These are phyloP conservation scores for Xylariaceae sp. DNA, from an alignment of 2,329 filamentous ascomycete genomes.

Conservation along the genomic window DNA sequence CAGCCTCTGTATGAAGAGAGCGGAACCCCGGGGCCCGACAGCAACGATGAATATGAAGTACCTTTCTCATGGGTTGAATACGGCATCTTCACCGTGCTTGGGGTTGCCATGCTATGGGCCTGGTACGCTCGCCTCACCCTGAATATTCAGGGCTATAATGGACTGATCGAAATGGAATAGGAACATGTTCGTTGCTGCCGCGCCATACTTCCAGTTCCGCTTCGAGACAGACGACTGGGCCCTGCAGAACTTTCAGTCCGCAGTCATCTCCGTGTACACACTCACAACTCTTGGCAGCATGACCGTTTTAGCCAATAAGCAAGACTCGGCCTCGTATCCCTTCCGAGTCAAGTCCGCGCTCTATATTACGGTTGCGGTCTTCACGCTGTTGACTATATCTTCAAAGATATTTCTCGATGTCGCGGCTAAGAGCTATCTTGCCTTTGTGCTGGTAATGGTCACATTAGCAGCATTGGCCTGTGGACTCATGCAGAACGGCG, in stretches of 20 bases:
- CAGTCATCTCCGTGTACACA: conserved; percentile 81
- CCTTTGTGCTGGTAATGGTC: conserved; percentile 77
- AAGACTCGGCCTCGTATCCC: conserved; percentile 79
- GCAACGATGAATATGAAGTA: conserved; percentile 34
- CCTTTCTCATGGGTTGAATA: conserved; percentile 86
- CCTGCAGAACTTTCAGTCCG: conserved; percentile 77
- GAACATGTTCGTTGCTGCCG: conserved; percentile 98
- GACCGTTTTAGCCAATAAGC: conserved; percentile 71
- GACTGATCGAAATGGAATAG: conserved; percentile 38
- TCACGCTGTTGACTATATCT: conserved; percentile 72
- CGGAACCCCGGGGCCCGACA: conserved; percentile 17
- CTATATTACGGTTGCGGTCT: conserved; percentile 69
- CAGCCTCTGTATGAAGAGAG: conserved; percentile 32
- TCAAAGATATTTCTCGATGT: conserved; percentile 62
- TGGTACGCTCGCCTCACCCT: conserved; percentile 58
- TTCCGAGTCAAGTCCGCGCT: conserved; percentile 77
- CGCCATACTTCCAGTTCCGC: conserved; percentile 84
- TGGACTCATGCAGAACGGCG: conserved; percentile 85
- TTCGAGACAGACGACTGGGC: conserved; percentile 69
- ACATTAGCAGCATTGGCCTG: conserved; percentile 73
- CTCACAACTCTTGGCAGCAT: conserved; percentile 74
- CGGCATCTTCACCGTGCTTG: conserved; percentile 74
- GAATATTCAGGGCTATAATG: conserved; percentile 4
- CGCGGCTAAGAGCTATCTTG: conserved; percentile 64
- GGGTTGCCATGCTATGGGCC: conserved; percentile 94